These are phyloP conservation scores for Colletotrichum plurivorum DNA, from an alignment of 2,329 filamentous ascomycete species.

Conservation along the genomic window DNA sequence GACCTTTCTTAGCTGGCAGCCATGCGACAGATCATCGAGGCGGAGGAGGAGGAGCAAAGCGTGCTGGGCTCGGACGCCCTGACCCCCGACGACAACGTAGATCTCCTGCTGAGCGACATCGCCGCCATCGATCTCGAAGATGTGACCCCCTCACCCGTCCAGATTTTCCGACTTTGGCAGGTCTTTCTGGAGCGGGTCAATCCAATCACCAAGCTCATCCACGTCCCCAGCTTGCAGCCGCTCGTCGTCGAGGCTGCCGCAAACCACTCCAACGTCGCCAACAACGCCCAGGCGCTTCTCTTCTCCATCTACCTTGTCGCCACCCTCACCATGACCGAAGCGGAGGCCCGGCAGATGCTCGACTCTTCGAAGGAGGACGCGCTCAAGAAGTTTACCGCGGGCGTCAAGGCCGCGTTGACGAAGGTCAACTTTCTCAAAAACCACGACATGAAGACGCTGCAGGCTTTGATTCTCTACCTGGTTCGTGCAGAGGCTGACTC, in stretches of 20 bases:
- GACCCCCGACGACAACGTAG: conserved; percentile 67
- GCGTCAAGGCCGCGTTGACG: conserved; percentile 64
- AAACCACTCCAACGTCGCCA: conserved; percentile 67
- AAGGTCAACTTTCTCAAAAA: conserved; percentile 71
- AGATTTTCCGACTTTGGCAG: conserved; percentile 82
- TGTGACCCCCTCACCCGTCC: conserved; percentile 75
- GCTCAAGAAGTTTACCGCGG: conserved; percentile 65
- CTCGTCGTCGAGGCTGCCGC: conserved; percentile 74
- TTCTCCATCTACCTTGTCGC: conserved; percentile 42
- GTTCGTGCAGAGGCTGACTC: conserved; percentile 50
- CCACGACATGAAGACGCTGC: conserved; percentile 70
- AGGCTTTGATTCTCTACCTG: conserved; percentile 71
- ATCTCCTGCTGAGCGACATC: conserved; percentile 63
- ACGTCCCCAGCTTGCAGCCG: conserved; percentile 78
- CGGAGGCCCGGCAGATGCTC: conserved; percentile 69
- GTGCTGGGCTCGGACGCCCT: conserved; percentile 63
- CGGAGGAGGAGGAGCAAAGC: conserved; percentile 64
- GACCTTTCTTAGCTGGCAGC: conserved; percentile 61
- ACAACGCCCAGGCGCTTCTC: conserved; percentile 46
- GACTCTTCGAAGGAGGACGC: conserved; percentile 65
- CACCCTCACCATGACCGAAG: conserved; percentile 48
- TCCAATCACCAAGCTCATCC: conserved; percentile 79
- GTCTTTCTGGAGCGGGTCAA: conserved; percentile 82
- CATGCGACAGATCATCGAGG: conserved; percentile 72
- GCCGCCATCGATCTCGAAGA: conserved; percentile 58